Evolutionary conservation across 305 asterid species (phyloP).

Genomic region (Solanum chacoense): DNA sequence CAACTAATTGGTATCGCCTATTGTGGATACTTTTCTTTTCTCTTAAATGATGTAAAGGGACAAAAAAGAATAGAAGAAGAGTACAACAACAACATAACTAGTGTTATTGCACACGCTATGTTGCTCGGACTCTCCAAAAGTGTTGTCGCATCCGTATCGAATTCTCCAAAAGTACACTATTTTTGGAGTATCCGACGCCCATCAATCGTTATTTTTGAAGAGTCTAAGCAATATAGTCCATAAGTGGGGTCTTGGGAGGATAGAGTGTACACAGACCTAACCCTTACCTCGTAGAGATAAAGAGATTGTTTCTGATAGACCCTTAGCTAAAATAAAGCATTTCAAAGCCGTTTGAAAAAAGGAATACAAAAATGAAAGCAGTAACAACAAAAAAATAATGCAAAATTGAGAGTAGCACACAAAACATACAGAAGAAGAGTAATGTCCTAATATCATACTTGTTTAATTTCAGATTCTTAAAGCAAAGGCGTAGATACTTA

Average conservation of each 20-base stretch:
- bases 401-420: not conserved
- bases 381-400: not conserved
- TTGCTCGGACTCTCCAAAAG: not conserved
- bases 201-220: not conserved
- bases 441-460: not conserved
- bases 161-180: not conserved
- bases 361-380: too few species aligned
- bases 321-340: not conserved
- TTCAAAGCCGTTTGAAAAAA: not conserved
- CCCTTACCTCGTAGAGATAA: not conserved
- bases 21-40: not conserved
- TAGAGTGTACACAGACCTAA: not conserved
- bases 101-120: not conserved
- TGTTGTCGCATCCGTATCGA: not conserved
- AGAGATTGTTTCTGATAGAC: not conserved
- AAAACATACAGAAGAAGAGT: not conserved
- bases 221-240: not conserved
- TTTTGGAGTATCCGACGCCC: not conserved
- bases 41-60: not conserved
- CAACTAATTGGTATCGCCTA: not conserved
- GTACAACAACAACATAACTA: not conserved
- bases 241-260: not conserved
- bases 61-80: not conserved
- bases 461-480: constrained; percentile 39
- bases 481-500: constrained; percentile 22